Evolutionary conservation across 2,329 filamentous ascomycete species (phyloP), one percentile per base, ranked within the genome.

Genomic region (Stromatinia cepivora): DNA sequence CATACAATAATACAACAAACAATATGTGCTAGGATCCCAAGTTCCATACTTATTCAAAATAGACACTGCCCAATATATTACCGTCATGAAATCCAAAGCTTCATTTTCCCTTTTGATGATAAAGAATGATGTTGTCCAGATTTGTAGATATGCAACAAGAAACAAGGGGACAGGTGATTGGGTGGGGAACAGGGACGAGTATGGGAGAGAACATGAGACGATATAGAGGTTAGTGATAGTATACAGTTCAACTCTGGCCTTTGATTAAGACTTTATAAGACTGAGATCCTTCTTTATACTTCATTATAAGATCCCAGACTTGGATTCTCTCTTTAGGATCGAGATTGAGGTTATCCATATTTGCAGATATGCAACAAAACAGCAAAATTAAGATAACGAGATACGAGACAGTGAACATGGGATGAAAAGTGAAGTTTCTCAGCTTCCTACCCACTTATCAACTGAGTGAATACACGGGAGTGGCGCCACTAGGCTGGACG

Each of bases 331-430:
- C 11, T 34, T 36, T 15, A 31, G 4, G 22, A 39, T 36, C 13
- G 36, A 62, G 10, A 4, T 20, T 39, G 59, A 63, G 31, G 59
- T 17, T 63, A 36, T 63, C 3, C 22, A 36, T 2, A 39, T 4
- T 2, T 20, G 31, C 31, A 63, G 59, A 63, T 4, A 28, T 39
- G 59, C 59, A 63, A 63, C 45, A 39, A 63, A 62, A 58, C 22
- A 13, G 17, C 36, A 39, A 58, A 42, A 8, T 3, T 1, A 2
- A 25, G 8, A 45, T 8, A 4, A 20, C 0, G 15, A 42, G 36
- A 45, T 25, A 20, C 3, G 8, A 59, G 15, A 4, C 25, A 8
- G 17, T 11, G n/a, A 45, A 28, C 22, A 9, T 22, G 36, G 8
- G 15, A 34, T 10, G 28, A 20, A 25, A 53, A 28, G 50, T 28